Conservation (phyloP, 805 yeast genomes). For the Yarrowia phangngaensis region DNA sequence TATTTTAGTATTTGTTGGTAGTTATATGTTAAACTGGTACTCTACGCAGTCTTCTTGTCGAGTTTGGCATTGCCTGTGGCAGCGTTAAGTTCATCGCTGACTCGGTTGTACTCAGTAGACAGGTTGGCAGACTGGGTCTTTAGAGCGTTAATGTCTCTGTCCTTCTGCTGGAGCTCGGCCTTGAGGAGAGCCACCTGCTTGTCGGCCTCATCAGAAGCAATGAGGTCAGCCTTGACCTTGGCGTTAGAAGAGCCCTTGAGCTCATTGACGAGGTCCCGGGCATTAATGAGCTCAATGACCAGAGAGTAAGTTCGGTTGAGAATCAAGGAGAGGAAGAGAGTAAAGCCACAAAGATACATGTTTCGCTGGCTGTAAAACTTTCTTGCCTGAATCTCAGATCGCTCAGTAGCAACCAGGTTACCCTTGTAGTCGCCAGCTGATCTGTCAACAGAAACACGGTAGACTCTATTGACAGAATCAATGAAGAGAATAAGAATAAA, state of each 20-base stretch:
- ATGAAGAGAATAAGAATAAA: constrained; percentile 79
- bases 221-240: constrained; percentile 33
- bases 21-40: neutral
- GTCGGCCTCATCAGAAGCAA: constrained; percentile 35
- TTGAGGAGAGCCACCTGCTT: constrained; percentile 47
- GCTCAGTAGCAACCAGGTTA: constrained; percentile 45
- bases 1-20: neutral
- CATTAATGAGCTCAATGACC: constrained; percentile 32
- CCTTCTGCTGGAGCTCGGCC: constrained; percentile 53
- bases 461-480: constrained; percentile 83
- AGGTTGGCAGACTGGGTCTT: constrained; percentile 70
- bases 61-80: constrained; percentile 31
- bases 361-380: constrained; percentile 92
- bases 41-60: constrained; percentile 37
- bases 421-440: constrained; percentile 40
- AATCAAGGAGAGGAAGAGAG: constrained; percentile 81
- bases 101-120: constrained; percentile 57
- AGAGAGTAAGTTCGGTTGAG: constrained; percentile 69
- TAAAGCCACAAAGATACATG: constrained; percentile 92
- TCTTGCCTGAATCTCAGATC: constrained; percentile 84
- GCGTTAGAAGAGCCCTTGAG: constrained; percentile 35
- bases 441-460: constrained; percentile 48
- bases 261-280: constrained; percentile 56
- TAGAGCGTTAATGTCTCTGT: constrained; percentile 60
- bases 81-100: constrained; percentile 41